These are phyloP conservation scores for Fulvia fulva DNA, from an alignment of 2,329 filamentous ascomycete species.

Conservation along the genomic window DNA sequence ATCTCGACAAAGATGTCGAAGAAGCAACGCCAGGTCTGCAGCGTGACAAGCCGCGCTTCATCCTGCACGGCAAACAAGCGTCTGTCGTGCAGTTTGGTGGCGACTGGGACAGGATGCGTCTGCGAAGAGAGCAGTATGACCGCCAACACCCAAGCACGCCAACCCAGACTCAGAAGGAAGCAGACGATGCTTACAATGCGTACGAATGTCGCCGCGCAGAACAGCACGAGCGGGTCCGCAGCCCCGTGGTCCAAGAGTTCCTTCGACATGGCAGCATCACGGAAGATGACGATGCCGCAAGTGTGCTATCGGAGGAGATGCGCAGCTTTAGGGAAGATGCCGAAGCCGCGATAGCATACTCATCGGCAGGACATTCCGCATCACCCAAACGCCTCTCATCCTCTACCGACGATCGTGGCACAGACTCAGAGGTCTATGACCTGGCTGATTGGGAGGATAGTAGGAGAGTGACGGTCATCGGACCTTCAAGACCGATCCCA, in stretches of 20 bases:
- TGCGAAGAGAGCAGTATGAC: slow-evolving; percentile 30
- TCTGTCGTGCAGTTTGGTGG: slow-evolving; percentile 93
- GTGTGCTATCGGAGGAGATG: slow-evolving; percentile 18
- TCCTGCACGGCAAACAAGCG: slow-evolving; percentile 95
- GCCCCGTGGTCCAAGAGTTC: slow-evolving; percentile 14
- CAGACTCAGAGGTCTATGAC: slow-evolving; percentile 12
- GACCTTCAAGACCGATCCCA: slow-evolving; percentile 3
- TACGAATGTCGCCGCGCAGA: slow-evolving; percentile 17
- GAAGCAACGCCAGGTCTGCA: slow-evolving; percentile 63
- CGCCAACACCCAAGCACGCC: slow-evolving; percentile 11
- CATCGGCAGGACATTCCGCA: slow-evolving; percentile 2
- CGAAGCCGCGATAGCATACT: slow-evolving; percentile 25
- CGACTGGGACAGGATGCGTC: slow-evolving; percentile 57
- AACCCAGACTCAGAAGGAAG: slow-evolving; percentile 3
- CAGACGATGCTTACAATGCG: slow-evolving; percentile 2
- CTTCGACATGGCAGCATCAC: slow-evolving; percentile 1
- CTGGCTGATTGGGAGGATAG: slow-evolving; percentile 14
- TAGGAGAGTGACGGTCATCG: slow-evolving; percentile 19
- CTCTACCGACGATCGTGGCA: slow-evolving; percentile 5
- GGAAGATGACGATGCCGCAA: slow-evolving; percentile 12
- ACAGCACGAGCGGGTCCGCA: slow-evolving; percentile 15
- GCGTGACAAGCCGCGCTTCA: slow-evolving; percentile 82
- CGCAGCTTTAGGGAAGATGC: slow-evolving; percentile 26
- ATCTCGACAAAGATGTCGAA: slow-evolving; percentile 11
- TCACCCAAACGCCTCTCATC: slow-evolving; percentile 6